Conservation (phyloP, 352 stramenopile genomes). For the Phytophthora constricta region DNA sequence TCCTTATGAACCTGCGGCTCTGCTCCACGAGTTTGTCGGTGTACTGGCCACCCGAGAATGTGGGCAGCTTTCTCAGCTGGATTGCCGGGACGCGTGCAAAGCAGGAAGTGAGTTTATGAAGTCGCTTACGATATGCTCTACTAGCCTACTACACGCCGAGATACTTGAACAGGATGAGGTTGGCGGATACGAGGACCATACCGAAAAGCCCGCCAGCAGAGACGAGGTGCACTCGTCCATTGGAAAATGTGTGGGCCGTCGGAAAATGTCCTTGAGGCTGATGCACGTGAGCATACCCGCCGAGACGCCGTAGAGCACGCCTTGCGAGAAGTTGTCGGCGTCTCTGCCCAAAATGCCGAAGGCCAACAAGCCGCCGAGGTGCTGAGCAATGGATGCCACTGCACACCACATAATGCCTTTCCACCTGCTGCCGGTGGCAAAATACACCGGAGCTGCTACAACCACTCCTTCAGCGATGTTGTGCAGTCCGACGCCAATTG, state of each 20-base stretch:
- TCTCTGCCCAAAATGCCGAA: slow-evolving; percentile 71
- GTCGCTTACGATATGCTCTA: slow-evolving; percentile 17
- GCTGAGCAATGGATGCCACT: slow-evolving; percentile 84
- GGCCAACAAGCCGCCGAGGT: slow-evolving; percentile 87
- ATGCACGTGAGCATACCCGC: slow-evolving; percentile 96
- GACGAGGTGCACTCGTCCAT: slow-evolving; percentile 77
- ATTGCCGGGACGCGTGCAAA: no score
- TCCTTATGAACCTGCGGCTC: no score
- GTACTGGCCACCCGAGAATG: no score
- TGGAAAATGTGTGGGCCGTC: slow-evolving; percentile 90
- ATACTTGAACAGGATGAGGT: slow-evolving; percentile 88
- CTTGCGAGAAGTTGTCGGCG: slow-evolving; percentile 62
- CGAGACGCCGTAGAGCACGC: slow-evolving; percentile 91
- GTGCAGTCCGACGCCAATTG: slow-evolving; percentile 94
- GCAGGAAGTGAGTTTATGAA: no score
- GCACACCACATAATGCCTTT: slow-evolving; percentile 94
- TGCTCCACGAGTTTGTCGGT: no score
- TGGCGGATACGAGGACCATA: slow-evolving; percentile 91
- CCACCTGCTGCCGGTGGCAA: slow-evolving; percentile 92
- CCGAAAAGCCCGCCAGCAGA: slow-evolving; percentile 80
- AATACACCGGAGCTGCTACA: slow-evolving; percentile 96
- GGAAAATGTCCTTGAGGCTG: slow-evolving; percentile 91
- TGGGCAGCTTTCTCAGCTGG: no score
- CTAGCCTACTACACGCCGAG: slow-evolving; percentile 42
- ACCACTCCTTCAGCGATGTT: slow-evolving; percentile 97